A percentile compares a stretch with the other conserved stretches of the same genome.
These are phyloP conservation scores for Exophiala xenobiotica DNA, from an alignment of 2,329 filamentous ascomycete genomes.

Conservation along the genomic window DNA sequence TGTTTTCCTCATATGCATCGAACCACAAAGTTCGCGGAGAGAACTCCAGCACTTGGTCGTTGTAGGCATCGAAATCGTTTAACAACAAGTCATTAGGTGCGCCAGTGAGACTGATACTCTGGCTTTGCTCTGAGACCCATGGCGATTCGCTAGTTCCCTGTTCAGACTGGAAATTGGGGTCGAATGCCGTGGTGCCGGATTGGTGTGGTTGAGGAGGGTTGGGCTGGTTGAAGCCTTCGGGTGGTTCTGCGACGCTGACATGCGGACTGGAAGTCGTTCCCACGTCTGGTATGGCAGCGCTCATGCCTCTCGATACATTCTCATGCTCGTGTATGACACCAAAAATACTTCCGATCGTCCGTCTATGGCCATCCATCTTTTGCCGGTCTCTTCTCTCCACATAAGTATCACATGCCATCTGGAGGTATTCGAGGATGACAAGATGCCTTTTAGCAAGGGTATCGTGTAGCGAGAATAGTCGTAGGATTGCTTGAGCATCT, in stretches of 20 bases:
- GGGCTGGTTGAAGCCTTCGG: not conserved
- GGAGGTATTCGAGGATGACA: conserved; percentile 6
- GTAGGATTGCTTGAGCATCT: conserved; percentile 34
- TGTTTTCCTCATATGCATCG: conserved; percentile 4
- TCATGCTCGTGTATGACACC: conserved; percentile 3
- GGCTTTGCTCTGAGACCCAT: not conserved
- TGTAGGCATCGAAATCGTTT: not conserved
- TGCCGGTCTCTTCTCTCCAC: not conserved
- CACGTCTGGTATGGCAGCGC: not conserved
- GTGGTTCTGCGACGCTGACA: not conserved
- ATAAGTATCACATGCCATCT: not conserved
- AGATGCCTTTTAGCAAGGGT: not conserved
- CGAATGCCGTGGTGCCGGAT: not conserved
- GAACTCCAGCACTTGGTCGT: not conserved
- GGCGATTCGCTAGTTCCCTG: not conserved
- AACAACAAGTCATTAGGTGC: not conserved
- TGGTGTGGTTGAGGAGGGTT: not conserved
- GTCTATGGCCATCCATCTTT: not conserved
- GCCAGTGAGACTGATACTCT: not conserved
- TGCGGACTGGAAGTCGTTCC: not conserved
- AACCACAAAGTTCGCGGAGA: conserved; percentile 8
- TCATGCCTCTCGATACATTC: not conserved
- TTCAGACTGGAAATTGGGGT: not conserved
- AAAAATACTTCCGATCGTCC: conserved; percentile 3
- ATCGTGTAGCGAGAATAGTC: conserved; percentile 37